Evolutionary conservation across 1,284 basidiomycete species (phyloP), one percentile per base, ranked within the genome.

Genomic region (Ustilago tritici): DNA sequence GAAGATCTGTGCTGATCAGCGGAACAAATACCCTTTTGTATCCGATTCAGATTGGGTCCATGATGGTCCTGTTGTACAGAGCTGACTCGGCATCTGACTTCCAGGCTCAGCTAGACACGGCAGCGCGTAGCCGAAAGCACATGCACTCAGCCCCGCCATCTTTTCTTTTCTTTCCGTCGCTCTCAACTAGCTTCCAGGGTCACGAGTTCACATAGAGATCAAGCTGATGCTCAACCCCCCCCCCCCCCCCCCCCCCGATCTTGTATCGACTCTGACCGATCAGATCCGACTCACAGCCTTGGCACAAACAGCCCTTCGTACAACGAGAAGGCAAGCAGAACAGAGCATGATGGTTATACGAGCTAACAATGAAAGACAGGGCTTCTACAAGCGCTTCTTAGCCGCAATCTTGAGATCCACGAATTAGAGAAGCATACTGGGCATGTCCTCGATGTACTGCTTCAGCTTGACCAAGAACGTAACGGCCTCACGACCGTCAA

Each of bases 401-500:
- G 23, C 23, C 23, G 23, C 23, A 28, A 28, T 28, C 23, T 28
- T 28, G 23, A 28, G 23, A 28, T 28, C 3, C 23, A 28, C 5
- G 38, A 23, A 43, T 59, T 72, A 84, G 58, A 84, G 74, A 34
- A 83, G 81, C 83, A 84, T 81, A 64, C 74, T 81, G 9, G 81
- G 81, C 80, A 84, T 74, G 72, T 85, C 84, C 79, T 85, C 84
- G 35, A 85, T 70, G 76, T 84, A 85, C 77, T 84, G 77, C 79
- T 86, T 86, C 56, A 86, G 75, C 92, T 85, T 84, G 94, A 94
- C 94, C 78, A 99, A 92, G 94, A 99, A 98, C 46, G 95, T 97
- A 66, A 95, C 93, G 46, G 94, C 96, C 88, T 99, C 96, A 82
- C 96, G 90, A 17, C 96, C 96, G 85, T 99, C 96, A 78, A 99